Evolutionary conservation across 352 stramenopile genomes (phyloP), one percentile per base, ranked within the genome.

Genomic region (Phytophthora agathidicida): DNA sequence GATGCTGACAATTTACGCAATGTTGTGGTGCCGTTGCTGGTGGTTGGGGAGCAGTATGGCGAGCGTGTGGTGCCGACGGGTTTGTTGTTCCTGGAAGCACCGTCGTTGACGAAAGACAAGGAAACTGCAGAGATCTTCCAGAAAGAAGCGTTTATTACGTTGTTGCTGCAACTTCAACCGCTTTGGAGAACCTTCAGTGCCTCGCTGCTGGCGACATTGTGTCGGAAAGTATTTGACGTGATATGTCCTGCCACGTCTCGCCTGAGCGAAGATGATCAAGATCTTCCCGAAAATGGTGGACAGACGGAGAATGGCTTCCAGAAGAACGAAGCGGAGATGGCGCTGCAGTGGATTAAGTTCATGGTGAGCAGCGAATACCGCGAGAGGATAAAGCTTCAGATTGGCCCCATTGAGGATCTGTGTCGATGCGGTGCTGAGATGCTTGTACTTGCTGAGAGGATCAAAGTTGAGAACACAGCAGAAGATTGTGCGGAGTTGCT

Each of bases 351-450:
- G 80, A 80, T 89, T 55, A 80, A 88, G 35, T 74, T 84, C 16
- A 60, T 91, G 52, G 55, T 81, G 17, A 77, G 75, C 38, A 88
- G 87, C 50, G 77, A 86, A 24, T 91, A 83, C 71, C 78, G 83
- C 11, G 78, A 88, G 35, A 68, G 64, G 32, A 50, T 89, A 32
- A 84, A 82, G 73, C 84, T 88, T 42, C 74, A 75, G 0, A 75
- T 70, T 11, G 78, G 71, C 5, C 75, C 77, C 3, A 65, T 89
- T 52, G 77, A 91, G 44, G 73, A 86, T 48, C 64, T 93, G 32
- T 90, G 87, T 30, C 60, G 62, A 37, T 77, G 66, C 11, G 83
- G 80, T 3, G 80, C 80, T 20, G 71, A 80, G 30, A 73, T 91
- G 70, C 74, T 93, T 24, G 68, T 45, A 9, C 52, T 62, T 13